Evolutionary conservation across 495 filamentous ascomycete species (phyloP).

Genomic region (Hypoxylon crocopeplum): DNA sequence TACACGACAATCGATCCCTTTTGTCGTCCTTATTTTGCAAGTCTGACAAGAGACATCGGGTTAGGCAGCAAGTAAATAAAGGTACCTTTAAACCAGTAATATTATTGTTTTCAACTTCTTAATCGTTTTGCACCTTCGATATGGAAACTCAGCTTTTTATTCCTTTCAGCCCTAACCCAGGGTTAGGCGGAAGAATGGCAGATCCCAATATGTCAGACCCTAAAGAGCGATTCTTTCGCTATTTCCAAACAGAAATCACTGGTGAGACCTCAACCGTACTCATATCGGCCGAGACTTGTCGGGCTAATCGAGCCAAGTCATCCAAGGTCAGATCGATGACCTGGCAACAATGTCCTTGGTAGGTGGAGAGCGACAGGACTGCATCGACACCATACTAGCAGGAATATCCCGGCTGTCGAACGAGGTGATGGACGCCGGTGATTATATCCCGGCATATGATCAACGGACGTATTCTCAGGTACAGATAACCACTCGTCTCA

Average conservation of each 20-base stretch:
- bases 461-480: slow-evolving; percentile 52
- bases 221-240: slow-evolving; percentile 79
- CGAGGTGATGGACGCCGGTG: slow-evolving; percentile 52
- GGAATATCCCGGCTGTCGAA: slow-evolving; percentile 52
- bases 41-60: neutral
- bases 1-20: no score
- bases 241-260: slow-evolving; percentile 76
- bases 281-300: neutral
- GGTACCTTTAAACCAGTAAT: slow-evolving; percentile 14
- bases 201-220: slow-evolving; percentile 46
- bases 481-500: neutral
- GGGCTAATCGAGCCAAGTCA: slow-evolving; percentile 35
- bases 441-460: slow-evolving; percentile 55
- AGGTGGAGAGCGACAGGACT: slow-evolving; percentile 54
- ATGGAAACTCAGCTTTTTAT: slow-evolving; percentile 41
- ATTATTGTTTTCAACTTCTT: no score
- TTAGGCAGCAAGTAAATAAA: slow-evolving; percentile 24
- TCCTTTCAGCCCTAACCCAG: slow-evolving; percentile 28
- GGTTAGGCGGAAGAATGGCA: slow-evolving; percentile 4
- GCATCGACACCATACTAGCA: slow-evolving; percentile 51
- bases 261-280: slow-evolving; percentile 54
- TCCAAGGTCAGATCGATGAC: slow-evolving; percentile 51
- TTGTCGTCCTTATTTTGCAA: neutral
- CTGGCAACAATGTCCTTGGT: slow-evolving; percentile 44
- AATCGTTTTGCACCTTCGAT: neutral